phyloP scores from a whole-genome alignment of 495 filamentous ascomycete species.

The Xylaria scruposa region DNA sequence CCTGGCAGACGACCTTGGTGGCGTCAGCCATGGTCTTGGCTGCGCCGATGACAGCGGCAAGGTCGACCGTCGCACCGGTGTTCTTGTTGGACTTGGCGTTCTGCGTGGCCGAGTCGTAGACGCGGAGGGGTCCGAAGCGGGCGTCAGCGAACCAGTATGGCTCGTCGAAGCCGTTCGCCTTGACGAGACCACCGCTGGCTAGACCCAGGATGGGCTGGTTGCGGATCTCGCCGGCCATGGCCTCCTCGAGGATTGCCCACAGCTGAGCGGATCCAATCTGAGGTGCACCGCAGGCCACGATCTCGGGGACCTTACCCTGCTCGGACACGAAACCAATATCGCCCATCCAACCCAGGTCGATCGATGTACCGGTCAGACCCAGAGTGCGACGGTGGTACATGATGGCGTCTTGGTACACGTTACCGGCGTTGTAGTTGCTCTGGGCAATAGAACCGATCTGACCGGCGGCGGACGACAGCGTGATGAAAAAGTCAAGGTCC shows the following conservation, averaged over 20 bases:
- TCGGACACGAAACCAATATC: slow-evolving; percentile 42
- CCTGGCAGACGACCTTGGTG: slow-evolving; percentile 32
- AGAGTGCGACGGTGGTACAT: slow-evolving; percentile 43
- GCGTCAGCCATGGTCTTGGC: slow-evolving; percentile 32
- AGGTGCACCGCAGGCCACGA: slow-evolving; percentile 35
- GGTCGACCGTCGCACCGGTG: slow-evolving; percentile 28
- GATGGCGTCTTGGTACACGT: slow-evolving; percentile 60
- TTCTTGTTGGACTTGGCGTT: slow-evolving; percentile 26
- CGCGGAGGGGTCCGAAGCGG: slow-evolving; percentile 50
- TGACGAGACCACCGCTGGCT: slow-evolving; percentile 37
- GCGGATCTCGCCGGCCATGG: slow-evolving; percentile 33
- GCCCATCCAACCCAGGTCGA: slow-evolving; percentile 55
- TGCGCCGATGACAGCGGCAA: slow-evolving; percentile 32
- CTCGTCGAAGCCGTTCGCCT: slow-evolving; percentile 43
- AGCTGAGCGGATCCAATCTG: slow-evolving; percentile 35
- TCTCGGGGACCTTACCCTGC: slow-evolving; percentile 39
- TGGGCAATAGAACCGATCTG: slow-evolving; percentile 57
- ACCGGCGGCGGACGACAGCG: slow-evolving; percentile 62
- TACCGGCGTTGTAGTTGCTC: slow-evolving; percentile 59
- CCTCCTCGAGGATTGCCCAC: slow-evolving; percentile 33
- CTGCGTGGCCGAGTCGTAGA: slow-evolving; percentile 38
- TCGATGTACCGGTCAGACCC: slow-evolving; percentile 46
- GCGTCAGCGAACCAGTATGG: slow-evolving; percentile 55
- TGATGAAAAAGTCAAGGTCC: slow-evolving; percentile 67
- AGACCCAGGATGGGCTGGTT: slow-evolving; percentile 40